A percentile compares a stretch with the other conserved stretches of the same genome.
Evolutionary conservation across 2,329 filamentous ascomycete species (phyloP).

Genomic region (Zasmidium citrigriseum): DNA sequence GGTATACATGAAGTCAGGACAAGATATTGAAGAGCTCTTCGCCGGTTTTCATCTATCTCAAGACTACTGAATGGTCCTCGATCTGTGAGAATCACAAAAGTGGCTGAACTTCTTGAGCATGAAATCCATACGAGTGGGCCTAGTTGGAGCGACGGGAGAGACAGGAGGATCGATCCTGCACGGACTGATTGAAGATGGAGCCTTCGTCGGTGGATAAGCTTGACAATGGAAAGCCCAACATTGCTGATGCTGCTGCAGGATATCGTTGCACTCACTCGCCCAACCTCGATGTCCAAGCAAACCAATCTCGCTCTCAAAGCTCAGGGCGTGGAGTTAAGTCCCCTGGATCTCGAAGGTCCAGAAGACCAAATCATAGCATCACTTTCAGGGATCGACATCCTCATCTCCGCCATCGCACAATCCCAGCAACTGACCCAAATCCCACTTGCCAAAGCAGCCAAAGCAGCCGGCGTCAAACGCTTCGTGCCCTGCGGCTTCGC

Average conservation of each 20-base stretch:
- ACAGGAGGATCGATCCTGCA: slow-evolving; percentile 45
- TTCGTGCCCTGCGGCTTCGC: slow-evolving; percentile 35
- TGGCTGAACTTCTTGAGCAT: too few relatives aligned
- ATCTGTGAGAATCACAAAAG: too few relatives aligned
- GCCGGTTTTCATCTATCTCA: too few relatives aligned
- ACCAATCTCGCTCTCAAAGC: slow-evolving; percentile 43
- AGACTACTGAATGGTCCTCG: too few relatives aligned
- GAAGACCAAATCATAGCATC: slow-evolving; percentile 43
- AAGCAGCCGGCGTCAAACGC: slow-evolving; percentile 33
- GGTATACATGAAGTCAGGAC: too few relatives aligned
- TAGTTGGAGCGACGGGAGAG: slow-evolving; percentile 44
- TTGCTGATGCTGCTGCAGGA: slow-evolving; percentile 39
- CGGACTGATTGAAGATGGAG: slow-evolving; percentile 36
- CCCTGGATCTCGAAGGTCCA: slow-evolving; percentile 44
- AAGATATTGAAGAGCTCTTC: too few relatives aligned
- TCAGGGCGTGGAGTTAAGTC: slow-evolving; percentile 47
- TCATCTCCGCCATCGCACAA: slow-evolving; percentile 32
- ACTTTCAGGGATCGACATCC: slow-evolving; percentile 33
- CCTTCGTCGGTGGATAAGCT: slow-evolving; percentile 17
- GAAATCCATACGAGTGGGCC: slow-evolving; percentile 10
- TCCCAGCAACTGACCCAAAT: slow-evolving; percentile 24
- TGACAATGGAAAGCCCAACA: background rate
- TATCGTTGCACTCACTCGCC: slow-evolving; percentile 50
- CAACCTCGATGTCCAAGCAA: slow-evolving; percentile 47
- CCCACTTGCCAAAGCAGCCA: slow-evolving; percentile 31